These are phyloP conservation scores for Lachnellula arida DNA, from an alignment of 2,329 filamentous ascomycete genomes.

Conservation along the genomic window DNA sequence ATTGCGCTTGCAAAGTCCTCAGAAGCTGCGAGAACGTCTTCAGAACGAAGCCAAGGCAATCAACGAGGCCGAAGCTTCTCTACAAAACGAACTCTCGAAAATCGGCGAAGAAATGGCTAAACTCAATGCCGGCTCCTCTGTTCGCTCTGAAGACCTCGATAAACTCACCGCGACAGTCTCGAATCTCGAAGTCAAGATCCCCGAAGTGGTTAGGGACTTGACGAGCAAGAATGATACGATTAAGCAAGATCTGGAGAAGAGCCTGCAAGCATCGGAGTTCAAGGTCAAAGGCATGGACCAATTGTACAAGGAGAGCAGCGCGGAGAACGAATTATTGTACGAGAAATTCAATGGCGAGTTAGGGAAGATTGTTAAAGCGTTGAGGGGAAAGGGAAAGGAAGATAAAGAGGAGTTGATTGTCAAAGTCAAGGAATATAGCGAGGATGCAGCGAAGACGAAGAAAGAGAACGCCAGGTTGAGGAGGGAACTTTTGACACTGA, in stretches of 20 bases:
- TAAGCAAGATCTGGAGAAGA: slow-evolving; percentile 65
- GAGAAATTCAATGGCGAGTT: slow-evolving; percentile 90
- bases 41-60: slow-evolving; percentile 75
- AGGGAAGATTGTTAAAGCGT: slow-evolving; percentile 71
- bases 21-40: slow-evolving; percentile 78
- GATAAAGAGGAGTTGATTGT: slow-evolving; percentile 73
- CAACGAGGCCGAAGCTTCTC: slow-evolving; percentile 60
- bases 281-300: slow-evolving; percentile 82
- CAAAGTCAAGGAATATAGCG: slow-evolving; percentile 66
- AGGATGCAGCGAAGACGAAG: slow-evolving; percentile 72
- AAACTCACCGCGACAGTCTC: slow-evolving; percentile 55
- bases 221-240: slow-evolving; percentile 58
- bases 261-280: slow-evolving; percentile 67
- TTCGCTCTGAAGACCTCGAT: slow-evolving; percentile 27
- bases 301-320: slow-evolving; percentile 79
- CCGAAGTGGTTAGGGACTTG: slow-evolving; percentile 53
- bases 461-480: slow-evolving; percentile 82
- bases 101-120: slow-evolving; percentile 76
- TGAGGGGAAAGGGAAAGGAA: slow-evolving; percentile 67
- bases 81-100: slow-evolving; percentile 72
- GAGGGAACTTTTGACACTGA: slow-evolving; percentile 62
- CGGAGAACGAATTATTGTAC: slow-evolving; percentile 90
- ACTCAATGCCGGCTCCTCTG: slow-evolving; percentile 40
- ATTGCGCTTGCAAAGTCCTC: slow-evolving; percentile 64
- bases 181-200: slow-evolving; percentile 63